A percentile compares a stretch with the other conserved stretches of the same genome.
Conservation (phyloP, 495 filamentous ascomycete species). For the Tuber microsphaerosporum region DNA sequence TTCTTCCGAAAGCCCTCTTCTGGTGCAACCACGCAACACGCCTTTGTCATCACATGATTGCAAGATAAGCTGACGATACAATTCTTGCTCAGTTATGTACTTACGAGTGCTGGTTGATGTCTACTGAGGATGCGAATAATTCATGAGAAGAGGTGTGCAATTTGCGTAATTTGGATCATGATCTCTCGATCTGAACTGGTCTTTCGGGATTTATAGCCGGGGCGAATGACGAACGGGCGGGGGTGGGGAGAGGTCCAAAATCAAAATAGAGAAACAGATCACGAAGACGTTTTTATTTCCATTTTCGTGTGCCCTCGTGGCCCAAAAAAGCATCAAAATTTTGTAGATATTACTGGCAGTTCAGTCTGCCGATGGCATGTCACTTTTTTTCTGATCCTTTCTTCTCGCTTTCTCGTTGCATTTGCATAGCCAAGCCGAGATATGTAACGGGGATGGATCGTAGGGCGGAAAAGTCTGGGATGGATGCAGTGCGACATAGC, state of each 20-base stretch:
- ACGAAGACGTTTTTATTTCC: background rate
- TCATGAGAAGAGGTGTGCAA: background rate
- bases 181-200: background rate
- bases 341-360: background rate
- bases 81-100: constrained; percentile 35
- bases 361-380: background rate
- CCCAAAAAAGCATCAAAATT: background rate
- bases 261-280: background rate
- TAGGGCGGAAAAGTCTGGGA: background rate
- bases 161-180: background rate
- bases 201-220: background rate
- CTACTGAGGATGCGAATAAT: background rate
- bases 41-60: background rate
- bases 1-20: background rate
- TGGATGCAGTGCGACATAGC: background rate
- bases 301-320: background rate
- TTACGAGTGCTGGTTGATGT: constrained; percentile 39
- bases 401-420: background rate
- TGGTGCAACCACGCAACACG: background rate
- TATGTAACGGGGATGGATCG: background rate
- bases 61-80: constrained; percentile 21
- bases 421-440: background rate
- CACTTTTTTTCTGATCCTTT: background rate
- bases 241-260: background rate
- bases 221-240: background rate